These are phyloP conservation scores for Abortiporus biennis DNA, from an alignment of 1,284 basidiomycete genomes.

Conservation along the genomic window DNA sequence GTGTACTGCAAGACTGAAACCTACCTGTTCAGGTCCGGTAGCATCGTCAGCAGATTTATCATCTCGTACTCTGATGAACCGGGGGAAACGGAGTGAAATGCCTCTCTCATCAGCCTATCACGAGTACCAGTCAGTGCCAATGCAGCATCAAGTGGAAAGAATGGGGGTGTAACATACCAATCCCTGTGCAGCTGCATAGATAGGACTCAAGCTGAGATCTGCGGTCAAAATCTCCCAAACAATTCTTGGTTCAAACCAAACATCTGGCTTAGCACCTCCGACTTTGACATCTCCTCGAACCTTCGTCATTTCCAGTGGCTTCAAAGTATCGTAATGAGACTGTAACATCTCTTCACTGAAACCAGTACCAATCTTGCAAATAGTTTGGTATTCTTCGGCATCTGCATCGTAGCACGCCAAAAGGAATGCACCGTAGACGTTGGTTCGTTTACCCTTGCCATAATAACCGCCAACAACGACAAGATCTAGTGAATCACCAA, in stretches of 20 bases:
- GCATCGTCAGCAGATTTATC: slow-evolving; percentile 92
- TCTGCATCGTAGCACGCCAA: slow-evolving; percentile 93
- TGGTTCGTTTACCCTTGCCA: slow-evolving; percentile 96
- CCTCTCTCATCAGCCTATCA: slow-evolving; percentile 84
- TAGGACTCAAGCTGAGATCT: slow-evolving; percentile 93
- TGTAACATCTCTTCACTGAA: slow-evolving; percentile 91
- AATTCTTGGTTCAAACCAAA: slow-evolving; percentile 92
- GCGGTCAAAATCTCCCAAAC: slow-evolving; percentile 99
- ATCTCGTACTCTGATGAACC: slow-evolving; percentile 88
- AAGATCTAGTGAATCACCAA: slow-evolving; percentile 96
- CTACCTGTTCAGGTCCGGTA: slow-evolving; percentile 86
- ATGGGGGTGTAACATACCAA: slow-evolving; percentile 42
- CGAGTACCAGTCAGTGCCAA: slow-evolving; percentile 36
- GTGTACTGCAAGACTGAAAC: too few species aligned
- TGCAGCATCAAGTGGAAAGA: neutral
- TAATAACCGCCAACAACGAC: slow-evolving; percentile 97
- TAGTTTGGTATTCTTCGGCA: slow-evolving; percentile 88
- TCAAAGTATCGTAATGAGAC: slow-evolving; percentile 78
- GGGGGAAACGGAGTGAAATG: slow-evolving; percentile 93
- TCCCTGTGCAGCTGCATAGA: slow-evolving; percentile 97
- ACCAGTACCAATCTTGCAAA: slow-evolving; percentile 98
- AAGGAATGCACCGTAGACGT: slow-evolving; percentile 93
- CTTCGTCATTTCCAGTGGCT: slow-evolving; percentile 69
- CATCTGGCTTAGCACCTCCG: slow-evolving; percentile 88
- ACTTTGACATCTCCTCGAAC: slow-evolving; percentile 75